Evolutionary conservation across 2,329 filamentous ascomycete species (phyloP).

Genomic region (Colletotrichum orchidophilum): DNA sequence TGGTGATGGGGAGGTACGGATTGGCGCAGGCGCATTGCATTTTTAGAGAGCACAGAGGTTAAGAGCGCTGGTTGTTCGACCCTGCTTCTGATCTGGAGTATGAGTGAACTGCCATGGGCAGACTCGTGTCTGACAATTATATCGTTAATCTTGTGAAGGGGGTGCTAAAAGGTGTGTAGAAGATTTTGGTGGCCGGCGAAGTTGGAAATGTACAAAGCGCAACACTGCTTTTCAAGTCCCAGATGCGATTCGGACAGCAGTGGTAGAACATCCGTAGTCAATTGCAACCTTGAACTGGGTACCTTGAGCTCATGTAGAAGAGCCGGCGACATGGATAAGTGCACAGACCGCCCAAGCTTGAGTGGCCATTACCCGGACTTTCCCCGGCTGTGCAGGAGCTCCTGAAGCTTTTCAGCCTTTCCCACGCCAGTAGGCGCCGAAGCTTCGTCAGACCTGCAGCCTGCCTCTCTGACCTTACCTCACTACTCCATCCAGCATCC

Average conservation of each 20-base stretch:
- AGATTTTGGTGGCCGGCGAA: not conserved
- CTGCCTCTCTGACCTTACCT: slow-evolving; percentile 34
- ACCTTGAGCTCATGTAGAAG: not conserved
- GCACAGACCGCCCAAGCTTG: not conserved
- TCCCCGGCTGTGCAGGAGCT: slow-evolving; percentile 31
- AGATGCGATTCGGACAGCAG: no score
- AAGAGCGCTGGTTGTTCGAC: not conserved
- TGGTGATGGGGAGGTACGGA: not conserved
- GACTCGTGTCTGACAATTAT: not conserved
- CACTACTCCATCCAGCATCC: slow-evolving; percentile 30
- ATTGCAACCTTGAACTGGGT: no score
- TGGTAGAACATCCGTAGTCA: no score
- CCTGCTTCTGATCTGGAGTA: not conserved
- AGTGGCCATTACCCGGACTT: slow-evolving; percentile 29
- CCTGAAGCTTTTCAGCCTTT: slow-evolving; percentile 36
- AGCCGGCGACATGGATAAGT: not conserved
- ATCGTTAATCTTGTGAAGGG: not conserved
- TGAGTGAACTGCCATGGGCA: not conserved
- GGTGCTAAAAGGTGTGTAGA: not conserved
- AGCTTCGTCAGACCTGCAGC: slow-evolving; percentile 45
- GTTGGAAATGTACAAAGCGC: not conserved
- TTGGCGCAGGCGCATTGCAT: slow-evolving; percentile 1
- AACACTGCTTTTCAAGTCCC: not conserved
- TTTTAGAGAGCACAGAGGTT: not conserved
- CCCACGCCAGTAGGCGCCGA: slow-evolving; percentile 34